phyloP scores from a whole-genome alignment of 73 alveolate genomes.

The Effrenium voratum region DNA sequence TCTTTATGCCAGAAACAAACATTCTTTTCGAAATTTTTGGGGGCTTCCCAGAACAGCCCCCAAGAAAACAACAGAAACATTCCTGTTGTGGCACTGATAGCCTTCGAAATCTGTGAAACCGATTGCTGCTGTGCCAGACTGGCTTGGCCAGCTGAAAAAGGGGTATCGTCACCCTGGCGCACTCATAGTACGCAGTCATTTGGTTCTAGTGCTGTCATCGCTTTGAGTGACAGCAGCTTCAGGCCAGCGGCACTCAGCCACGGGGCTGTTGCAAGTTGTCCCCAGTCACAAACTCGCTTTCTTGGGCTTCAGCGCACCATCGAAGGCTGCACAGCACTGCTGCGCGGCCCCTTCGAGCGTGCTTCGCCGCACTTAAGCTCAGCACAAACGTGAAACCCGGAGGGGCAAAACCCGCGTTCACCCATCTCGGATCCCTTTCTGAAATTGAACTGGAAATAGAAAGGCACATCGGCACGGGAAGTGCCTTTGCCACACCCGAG shows the following conservation, averaged over 20 bases:
- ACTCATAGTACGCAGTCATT: too few relatives aligned
- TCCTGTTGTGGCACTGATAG: neutral
- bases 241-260: neutral
- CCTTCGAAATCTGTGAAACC: neutral
- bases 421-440: neutral
- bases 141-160: neutral
- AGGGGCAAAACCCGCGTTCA: neutral
- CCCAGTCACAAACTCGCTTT: neutral
- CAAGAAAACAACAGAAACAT: neutral
- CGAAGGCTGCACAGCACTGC: neutral
- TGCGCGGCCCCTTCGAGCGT: neutral
- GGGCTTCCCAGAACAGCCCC: neutral
- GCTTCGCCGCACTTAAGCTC: too few relatives aligned
- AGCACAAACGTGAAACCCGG: too few relatives aligned
- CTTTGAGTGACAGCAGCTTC: neutral
- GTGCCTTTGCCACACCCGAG: neutral
- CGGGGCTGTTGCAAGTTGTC: neutral
- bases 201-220: neutral
- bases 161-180: too few relatives aligned
- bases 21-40: neutral
- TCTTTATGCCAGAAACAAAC: neutral
- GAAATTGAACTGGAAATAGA: neutral
- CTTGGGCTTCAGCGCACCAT: neutral
- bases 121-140: neutral
- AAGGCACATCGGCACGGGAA: neutral